Percentiles rank a stretch among this genome's conserved stretches.
Conservation (phyloP, 1,284 basidiomycete genomes). For the Ustilago bromivora region DNA sequence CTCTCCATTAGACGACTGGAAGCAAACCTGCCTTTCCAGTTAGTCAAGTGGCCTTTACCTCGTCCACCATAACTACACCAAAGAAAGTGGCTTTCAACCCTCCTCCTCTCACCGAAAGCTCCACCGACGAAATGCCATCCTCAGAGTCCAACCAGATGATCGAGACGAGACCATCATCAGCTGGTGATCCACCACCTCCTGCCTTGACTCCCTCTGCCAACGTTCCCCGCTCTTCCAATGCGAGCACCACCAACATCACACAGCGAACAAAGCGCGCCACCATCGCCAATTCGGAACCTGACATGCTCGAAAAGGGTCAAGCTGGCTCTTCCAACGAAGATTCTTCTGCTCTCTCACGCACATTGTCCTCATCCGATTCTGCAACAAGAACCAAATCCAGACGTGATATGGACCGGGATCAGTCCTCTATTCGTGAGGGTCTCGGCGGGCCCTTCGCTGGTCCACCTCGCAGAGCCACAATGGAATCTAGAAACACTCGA, state of each 20-base stretch:
- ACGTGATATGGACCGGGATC: conserved; percentile 32
- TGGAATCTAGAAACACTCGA: conserved; percentile 41
- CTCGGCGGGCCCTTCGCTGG: conserved; percentile 49
- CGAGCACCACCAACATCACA: conserved; percentile 22
- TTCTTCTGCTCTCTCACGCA: conserved; percentile 29
- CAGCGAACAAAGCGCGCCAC: conserved; percentile 50
- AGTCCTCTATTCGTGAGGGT: conserved; percentile 37
- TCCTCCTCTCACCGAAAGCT: conserved; percentile 11
- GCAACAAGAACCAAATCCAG: conserved; percentile 15
- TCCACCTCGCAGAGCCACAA: conserved; percentile 49
- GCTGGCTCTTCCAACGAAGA: conserved; percentile 29
- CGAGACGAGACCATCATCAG: not conserved
- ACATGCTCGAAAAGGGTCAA: conserved; percentile 50
- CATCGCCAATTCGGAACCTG: conserved; percentile 38
- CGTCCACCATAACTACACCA: conserved; percentile 15
- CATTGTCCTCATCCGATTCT: conserved; percentile 23
- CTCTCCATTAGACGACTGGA: conserved; percentile 3
- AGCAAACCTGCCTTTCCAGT: conserved; percentile 5
- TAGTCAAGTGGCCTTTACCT: conserved; percentile 6
- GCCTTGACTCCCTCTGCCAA: conserved; percentile 7
- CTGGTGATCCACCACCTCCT: conserved; percentile 4
- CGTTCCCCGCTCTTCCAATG: not conserved
- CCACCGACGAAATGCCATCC: conserved; percentile 16
- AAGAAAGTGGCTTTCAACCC: conserved; percentile 27
- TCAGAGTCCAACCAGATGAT: conserved; percentile 5